phyloP scores from a whole-genome alignment of 805 yeast species.

The Candida odintsovae region DNA sequence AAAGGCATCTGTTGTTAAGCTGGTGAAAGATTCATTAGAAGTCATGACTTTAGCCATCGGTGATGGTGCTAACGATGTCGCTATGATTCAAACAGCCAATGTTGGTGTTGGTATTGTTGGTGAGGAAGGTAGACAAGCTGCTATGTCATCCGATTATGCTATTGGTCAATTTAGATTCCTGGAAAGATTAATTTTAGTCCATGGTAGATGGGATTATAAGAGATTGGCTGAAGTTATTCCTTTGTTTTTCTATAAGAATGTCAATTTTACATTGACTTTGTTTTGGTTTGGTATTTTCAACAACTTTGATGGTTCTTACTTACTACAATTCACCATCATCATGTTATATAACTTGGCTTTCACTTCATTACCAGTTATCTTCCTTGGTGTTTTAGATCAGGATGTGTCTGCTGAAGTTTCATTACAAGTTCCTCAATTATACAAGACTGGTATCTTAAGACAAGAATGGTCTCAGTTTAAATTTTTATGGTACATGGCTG shows the following conservation, averaged over 20 bases:
- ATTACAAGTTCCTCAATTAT: conserved; percentile 67
- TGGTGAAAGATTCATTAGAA: conserved; percentile 66
- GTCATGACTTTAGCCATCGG: conserved; percentile 88
- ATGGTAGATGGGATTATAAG: conserved; percentile 85
- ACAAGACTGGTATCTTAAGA: conserved; percentile 67
- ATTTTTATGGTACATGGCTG: conserved; percentile 69
- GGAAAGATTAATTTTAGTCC: conserved; percentile 61
- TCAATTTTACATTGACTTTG: conserved; percentile 63
- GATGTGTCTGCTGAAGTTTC: conserved; percentile 70
- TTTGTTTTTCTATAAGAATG: conserved; percentile 73
- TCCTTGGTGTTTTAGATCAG: conserved; percentile 75
- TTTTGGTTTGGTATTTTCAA: conserved; percentile 77
- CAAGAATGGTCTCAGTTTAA: conserved; percentile 65
- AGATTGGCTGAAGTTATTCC: conserved; percentile 82
- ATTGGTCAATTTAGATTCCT: conserved; percentile 76
- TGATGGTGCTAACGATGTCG: conserved; percentile 86
- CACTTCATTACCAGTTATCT: conserved; percentile 75
- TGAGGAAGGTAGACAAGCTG: conserved; percentile 88
- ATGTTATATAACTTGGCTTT: conserved; percentile 81
- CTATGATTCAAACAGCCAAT: conserved; percentile 86
- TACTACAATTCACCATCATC: conserved; percentile 72
- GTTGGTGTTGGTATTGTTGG: conserved; percentile 90
- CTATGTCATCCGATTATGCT: conserved; percentile 84
- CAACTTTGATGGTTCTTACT: conserved; percentile 74
- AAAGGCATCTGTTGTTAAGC: conserved; percentile 74